Base-by-base conservation (phyloP, 768 basidiomycete genomes). In the Trichaptum fuscoviolaceum region DNA sequence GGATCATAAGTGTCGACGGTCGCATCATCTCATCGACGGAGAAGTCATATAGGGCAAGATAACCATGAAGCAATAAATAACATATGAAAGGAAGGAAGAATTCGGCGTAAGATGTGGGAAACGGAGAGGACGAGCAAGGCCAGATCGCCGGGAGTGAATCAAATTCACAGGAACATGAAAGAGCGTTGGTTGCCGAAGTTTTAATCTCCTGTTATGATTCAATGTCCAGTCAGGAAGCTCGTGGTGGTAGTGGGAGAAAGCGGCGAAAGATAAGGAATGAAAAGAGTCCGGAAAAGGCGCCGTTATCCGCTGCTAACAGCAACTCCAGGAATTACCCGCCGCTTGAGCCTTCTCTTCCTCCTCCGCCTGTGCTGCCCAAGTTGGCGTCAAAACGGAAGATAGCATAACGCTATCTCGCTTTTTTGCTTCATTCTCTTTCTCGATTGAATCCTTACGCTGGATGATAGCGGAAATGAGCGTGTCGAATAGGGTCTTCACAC, bases 401-500 rank as follows among this genome's bases (percentile, higher is more conserved):
- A 96, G 79, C 76, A 91, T 85, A 65, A 97, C 89, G 75, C 93
- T 95, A 74, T 95, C 90, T 64, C 92, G 86, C 74, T 88, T 89
- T 77, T 89, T 87, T 66, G 89, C 74, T 70, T 90, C 87, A 71
- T 93, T 91, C 74, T 95, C 92, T 70, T 80, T 81, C 76, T 95
- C 93, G 70, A 96, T 94, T 63, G 79, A 77, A 72, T 92, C 91
- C 75, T 90, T 91, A 71, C 85, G 84, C 69, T 83, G 76, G 67
- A 96, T 92, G 74, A 97, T 93, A 35, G 90, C 85, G 64, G 83
- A 80, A 57, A 95, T 92, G 70, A 97, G 83, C 69, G 87, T 83
- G 70, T 88, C 85, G 71, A 97, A 96, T 57, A 96, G 82, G 62
- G 83, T 78, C 75, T 89, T 84, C 67, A 97, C 90, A 65, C 95